phyloP scores from a whole-genome alignment of 176 grass and related monocot genomes.

The Luzula sylvatica region DNA sequence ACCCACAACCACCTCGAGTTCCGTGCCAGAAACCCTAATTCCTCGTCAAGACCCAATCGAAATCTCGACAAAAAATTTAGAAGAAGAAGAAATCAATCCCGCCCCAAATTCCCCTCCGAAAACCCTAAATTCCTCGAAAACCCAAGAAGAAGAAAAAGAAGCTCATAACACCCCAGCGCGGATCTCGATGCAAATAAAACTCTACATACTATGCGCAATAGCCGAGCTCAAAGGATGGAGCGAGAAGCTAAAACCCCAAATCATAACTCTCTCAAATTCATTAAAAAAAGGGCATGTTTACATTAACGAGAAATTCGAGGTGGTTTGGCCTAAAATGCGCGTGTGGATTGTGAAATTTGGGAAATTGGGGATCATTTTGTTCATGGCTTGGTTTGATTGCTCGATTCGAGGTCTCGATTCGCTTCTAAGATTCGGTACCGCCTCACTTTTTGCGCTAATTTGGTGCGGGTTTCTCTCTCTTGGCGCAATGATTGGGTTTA shows the following conservation, averaged over 20 bases:
- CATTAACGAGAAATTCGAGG: constrained; percentile 35
- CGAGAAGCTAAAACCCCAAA: constrained; percentile 48
- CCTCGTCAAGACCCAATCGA: constrained; percentile 2
- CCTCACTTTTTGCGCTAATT: constrained; percentile 73
- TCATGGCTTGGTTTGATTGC: constrained; percentile 86
- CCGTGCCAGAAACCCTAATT: not conserved
- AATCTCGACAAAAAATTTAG: constrained; percentile 8
- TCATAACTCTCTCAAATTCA: constrained; percentile 27
- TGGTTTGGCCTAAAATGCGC: constrained; percentile 53
- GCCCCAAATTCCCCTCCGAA: too few relatives aligned
- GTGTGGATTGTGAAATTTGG: constrained; percentile 59
- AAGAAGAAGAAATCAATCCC: not conserved
- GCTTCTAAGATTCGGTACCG: constrained; percentile 69
- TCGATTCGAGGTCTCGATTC: constrained; percentile 84
- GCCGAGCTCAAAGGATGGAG: constrained; percentile 42
- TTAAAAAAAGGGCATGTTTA: constrained; percentile 40
- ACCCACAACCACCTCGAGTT: not conserved
- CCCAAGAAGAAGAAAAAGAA: not conserved
- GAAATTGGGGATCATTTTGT: constrained; percentile 60
- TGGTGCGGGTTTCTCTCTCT: constrained; percentile 78
- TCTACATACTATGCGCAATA: constrained; percentile 42
- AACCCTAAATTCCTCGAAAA: too few relatives aligned
- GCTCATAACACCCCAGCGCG: not conserved
- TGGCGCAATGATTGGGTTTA: constrained; percentile 80
- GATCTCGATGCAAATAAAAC: constrained; percentile 32